phyloP scores from a whole-genome alignment of 257 asterid species.

The Solanum bulbocastanum region DNA sequence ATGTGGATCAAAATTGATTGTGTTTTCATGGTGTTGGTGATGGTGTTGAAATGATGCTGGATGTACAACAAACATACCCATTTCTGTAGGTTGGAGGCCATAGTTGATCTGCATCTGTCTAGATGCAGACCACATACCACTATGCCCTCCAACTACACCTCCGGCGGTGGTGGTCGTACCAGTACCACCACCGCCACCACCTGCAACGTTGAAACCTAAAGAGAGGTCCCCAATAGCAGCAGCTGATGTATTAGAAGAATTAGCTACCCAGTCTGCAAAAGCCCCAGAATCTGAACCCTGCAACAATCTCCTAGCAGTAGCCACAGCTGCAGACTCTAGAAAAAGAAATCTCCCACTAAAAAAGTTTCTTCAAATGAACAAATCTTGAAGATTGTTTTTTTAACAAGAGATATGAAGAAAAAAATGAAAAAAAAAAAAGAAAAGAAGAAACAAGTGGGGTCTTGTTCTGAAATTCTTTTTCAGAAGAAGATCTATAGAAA shows the following conservation, averaged over 20 bases:
- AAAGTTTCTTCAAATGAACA: background rate
- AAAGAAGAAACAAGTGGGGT: background rate
- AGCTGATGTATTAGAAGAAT: conserved; percentile 26
- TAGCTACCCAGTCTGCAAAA: conserved; percentile 59
- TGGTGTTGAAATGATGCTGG: conserved; percentile 52
- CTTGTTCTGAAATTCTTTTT: background rate
- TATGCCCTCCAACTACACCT: conserved; percentile 5
- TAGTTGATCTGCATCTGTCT: conserved; percentile 64
- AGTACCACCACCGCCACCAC: conserved; percentile 5
- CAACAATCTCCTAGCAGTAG: conserved; percentile 47
- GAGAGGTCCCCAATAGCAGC: conserved; percentile 43
- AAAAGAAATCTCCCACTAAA: background rate
- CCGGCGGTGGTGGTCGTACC: background rate
- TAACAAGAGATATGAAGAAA: background rate
- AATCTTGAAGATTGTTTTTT: background rate
- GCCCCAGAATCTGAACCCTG: conserved; percentile 47
- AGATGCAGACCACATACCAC: conserved; percentile 50
- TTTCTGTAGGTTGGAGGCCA: conserved; percentile 42
- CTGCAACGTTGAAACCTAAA: conserved; percentile 57
- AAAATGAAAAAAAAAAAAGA: too few species aligned
- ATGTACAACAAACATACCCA: conserved; percentile 48
- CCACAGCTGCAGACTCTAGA: conserved; percentile 42
- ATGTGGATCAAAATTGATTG: conserved; percentile 43
- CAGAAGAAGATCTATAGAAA: background rate
- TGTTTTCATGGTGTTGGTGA: conserved; percentile 18